Base-by-base conservation (phyloP, 345 rosid genomes). In the Punica granatum region DNA sequence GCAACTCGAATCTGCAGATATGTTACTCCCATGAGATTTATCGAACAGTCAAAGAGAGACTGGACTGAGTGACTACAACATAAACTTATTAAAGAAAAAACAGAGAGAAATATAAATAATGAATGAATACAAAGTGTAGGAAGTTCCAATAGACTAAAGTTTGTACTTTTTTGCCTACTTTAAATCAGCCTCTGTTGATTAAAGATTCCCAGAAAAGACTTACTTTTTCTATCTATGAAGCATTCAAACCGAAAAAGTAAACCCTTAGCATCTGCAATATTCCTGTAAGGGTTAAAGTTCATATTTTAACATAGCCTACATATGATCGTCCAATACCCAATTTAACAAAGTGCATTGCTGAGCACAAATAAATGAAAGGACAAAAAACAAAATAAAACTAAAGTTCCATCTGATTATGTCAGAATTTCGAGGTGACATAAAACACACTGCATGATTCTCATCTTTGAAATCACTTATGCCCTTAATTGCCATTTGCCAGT, bases 1-100 rank as follows among this genome's bases (percentile, higher is more conserved):
- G 84, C 73, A 49, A 68, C 10, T 35, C 59, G 66, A 60, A 37
- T 3, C 30, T 61, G 42, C 65, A 61, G 19, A 19, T 19, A 30
- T 1, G 21, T 34, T 61, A 33, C 39, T 60, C 3, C 5, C 9
- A 53, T 53, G 23, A 56, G n/a, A 26, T 7, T 30, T 4, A 30
- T 60, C 30, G 23, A 60, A 18, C 63, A 30, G 16, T 9, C 12
- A 12, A 18, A 60, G 15, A 56, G 16, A 25, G 37, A 60, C 11
- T 12, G 23, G 13, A 60, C 10, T 18, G 34, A 30, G 23, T 16
- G 12, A 37, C 9, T 41, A 11, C 3, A 42, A n/a, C 34, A 61
- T 41, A 64, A 63, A 42, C 39, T 44, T 66, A n/a, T 13, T 21
- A 21, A 65, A 25, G 21, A 8, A 41, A 65, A 23, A 16, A 25